phyloP scores from a whole-genome alignment of 2,329 filamentous ascomycete species.

The Domatiomyces globalis region DNA sequence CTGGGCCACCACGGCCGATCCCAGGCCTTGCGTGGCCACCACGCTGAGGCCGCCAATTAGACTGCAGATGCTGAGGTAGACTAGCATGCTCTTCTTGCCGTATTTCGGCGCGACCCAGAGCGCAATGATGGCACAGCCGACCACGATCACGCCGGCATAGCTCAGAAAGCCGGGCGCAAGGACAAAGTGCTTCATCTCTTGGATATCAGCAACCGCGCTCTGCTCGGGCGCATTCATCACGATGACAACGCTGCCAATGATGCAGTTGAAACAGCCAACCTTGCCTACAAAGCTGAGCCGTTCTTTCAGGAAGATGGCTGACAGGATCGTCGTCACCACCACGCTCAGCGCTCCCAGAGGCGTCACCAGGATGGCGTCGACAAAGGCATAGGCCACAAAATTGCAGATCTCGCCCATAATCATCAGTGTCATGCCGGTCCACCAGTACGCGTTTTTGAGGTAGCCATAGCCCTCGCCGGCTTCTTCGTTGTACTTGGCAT shows the following conservation, averaged over 20 bases:
- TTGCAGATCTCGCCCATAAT: constrained; percentile 94
- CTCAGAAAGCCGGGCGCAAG: constrained; percentile 73
- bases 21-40: constrained; percentile 84
- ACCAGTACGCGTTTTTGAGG: constrained; percentile 90
- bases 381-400: constrained; percentile 92
- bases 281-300: constrained; percentile 90
- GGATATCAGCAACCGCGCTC: constrained; percentile 71
- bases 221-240: constrained; percentile 82
- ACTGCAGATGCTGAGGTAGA: constrained; percentile 93
- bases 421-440: constrained; percentile 92
- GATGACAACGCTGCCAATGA: constrained; percentile 84
- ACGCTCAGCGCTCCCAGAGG: constrained; percentile 83
- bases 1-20: constrained; percentile 80
- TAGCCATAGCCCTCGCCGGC: constrained; percentile 96
- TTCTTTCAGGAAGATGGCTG: constrained; percentile 91
- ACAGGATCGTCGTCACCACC: constrained; percentile 80
- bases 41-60: constrained; percentile 88
- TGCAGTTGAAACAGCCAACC: constrained; percentile 88
- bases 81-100: constrained; percentile 93
- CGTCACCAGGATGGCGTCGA: constrained; percentile 89
- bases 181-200: constrained; percentile 82
- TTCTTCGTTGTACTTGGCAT: constrained; percentile 90
- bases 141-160: constrained; percentile 69
- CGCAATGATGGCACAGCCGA: constrained; percentile 57
- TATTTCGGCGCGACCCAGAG: constrained; percentile 74